Evolutionary conservation across 805 yeast species (phyloP).

Genomic region (Sugiyamaella chiloensis): DNA sequence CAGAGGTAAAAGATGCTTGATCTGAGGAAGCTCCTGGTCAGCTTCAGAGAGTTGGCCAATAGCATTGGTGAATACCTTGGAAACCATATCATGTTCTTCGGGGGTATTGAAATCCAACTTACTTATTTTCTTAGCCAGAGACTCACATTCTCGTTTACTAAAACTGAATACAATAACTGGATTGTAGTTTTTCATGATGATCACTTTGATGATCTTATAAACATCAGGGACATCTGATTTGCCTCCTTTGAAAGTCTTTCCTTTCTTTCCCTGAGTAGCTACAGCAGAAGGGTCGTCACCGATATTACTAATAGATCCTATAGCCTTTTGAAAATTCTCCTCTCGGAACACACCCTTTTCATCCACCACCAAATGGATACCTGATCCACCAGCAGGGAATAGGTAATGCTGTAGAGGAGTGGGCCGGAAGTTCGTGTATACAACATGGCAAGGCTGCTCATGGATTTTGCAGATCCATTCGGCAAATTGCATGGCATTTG

Average conservation of each 20-base stretch:
- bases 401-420: conserved; percentile 97
- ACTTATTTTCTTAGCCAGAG: conserved; percentile 90
- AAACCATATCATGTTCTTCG: conserved; percentile 87
- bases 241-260: conserved; percentile 86
- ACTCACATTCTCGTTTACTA: conserved; percentile 94
- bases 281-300: conserved; percentile 80
- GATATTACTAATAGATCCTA: conserved; percentile 79
- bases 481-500: conserved; percentile 97
- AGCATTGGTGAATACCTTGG: conserved; percentile 89
- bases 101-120: conserved; percentile 91
- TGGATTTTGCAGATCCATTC: conserved; percentile 98
- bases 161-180: conserved; percentile 99
- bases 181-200: conserved; percentile 92
- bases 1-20: conserved; percentile 83
- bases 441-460: conserved; percentile 96
- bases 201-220: conserved; percentile 95
- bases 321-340: conserved; percentile 96
- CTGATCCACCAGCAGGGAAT: conserved; percentile 98
- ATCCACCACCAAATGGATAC: conserved; percentile 95
- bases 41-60: conserved; percentile 81
- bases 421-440: conserved; percentile 97
- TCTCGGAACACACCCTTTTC: conserved; percentile 95
- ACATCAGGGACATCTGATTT: conserved; percentile 86
- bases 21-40: conserved; percentile 92
- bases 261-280: conserved; percentile 63